A percentile compares a stretch with the other conserved stretches of the same genome.
These are phyloP conservation scores for Colletotrichum plurivorum DNA, from an alignment of 2,329 filamentous ascomycete genomes.

Conservation along the genomic window DNA sequence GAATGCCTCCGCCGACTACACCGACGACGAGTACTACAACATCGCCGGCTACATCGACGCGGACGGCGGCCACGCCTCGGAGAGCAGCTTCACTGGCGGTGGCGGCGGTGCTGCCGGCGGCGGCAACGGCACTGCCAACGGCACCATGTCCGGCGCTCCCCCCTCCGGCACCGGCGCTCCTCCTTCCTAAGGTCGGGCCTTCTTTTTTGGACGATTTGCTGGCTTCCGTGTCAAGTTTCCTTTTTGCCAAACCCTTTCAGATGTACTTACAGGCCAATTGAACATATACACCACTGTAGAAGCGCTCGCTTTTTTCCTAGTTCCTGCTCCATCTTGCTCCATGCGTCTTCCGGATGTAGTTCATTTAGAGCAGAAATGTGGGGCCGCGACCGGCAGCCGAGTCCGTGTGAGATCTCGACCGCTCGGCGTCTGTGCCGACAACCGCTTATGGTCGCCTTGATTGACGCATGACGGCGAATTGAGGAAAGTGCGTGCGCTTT, in stretches of 20 bases:
- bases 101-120: conserved; percentile 19
- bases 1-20: conserved; percentile 49
- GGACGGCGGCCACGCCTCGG: conserved; percentile 32
- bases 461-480: neutral
- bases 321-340: neutral
- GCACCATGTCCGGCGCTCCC: conserved; percentile 23
- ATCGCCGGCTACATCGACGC: conserved; percentile 30
- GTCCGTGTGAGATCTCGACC: too few relatives aligned
- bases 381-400: too few relatives aligned
- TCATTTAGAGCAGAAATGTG: too few relatives aligned
- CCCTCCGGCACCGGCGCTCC: conserved; percentile 23
- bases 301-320: neutral
- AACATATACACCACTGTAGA: conserved; percentile 17
- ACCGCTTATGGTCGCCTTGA: neutral
- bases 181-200: conserved; percentile 4
- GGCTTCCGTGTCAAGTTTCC: neutral
- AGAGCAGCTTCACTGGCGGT: conserved; percentile 7
- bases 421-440: too few relatives aligned
- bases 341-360: too few relatives aligned
- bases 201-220: neutral
- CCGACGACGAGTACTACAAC: conserved; percentile 35
- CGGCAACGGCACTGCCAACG: conserved; percentile 21
- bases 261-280: conserved; percentile 20
- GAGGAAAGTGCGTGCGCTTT: too few relatives aligned
- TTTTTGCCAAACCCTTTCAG: conserved; percentile 17